phyloP scores from a whole-genome alignment of 352 stramenopile genomes.

The Thalassiosira exigua region DNA sequence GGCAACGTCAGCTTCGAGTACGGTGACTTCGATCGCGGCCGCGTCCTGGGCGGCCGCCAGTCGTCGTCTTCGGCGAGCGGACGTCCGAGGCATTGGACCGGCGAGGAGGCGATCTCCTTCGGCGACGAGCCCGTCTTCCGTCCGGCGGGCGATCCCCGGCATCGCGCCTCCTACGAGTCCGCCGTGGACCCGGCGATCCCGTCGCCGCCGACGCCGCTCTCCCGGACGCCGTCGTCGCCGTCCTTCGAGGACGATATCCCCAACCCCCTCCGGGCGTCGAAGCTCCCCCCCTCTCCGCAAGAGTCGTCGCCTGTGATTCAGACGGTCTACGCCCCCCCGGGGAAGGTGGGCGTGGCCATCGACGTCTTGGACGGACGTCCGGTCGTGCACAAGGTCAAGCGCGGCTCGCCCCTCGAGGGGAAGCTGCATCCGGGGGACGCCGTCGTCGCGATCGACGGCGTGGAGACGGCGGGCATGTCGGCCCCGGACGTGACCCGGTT shows the following conservation, averaged over 20 bases:
- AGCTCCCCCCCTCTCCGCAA: neutral
- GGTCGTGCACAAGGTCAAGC: slow-evolving; percentile 57
- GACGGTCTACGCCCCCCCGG: slow-evolving; percentile 54
- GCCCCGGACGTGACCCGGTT: slow-evolving; percentile 56
- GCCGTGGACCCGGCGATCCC: no score
- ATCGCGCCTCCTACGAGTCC: no score
- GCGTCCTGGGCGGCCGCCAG: no score
- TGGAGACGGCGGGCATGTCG: slow-evolving; percentile 56
- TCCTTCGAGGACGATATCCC: no score
- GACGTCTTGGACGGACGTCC: slow-evolving; percentile 55
- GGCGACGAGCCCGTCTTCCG: no score
- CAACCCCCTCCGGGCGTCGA: neutral
- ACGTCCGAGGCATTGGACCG: no score
- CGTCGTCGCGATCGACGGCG: slow-evolving; percentile 61
- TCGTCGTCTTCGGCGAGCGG: no score
- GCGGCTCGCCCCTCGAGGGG: slow-evolving; percentile 51
- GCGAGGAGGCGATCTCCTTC: no score
- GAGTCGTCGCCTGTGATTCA: neutral
- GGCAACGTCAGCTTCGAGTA: neutral
- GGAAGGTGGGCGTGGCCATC: slow-evolving; percentile 63
- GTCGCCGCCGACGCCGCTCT: no score
- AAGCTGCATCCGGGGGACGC: slow-evolving; percentile 46
- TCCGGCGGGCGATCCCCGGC: no score
- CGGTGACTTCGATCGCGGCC: no score
- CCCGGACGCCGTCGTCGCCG: no score